Evolutionary conservation across 2,329 filamentous ascomycete genomes (phyloP), one percentile per base, ranked within the genome.

Genomic region (Zymoseptoria passerinii): DNA sequence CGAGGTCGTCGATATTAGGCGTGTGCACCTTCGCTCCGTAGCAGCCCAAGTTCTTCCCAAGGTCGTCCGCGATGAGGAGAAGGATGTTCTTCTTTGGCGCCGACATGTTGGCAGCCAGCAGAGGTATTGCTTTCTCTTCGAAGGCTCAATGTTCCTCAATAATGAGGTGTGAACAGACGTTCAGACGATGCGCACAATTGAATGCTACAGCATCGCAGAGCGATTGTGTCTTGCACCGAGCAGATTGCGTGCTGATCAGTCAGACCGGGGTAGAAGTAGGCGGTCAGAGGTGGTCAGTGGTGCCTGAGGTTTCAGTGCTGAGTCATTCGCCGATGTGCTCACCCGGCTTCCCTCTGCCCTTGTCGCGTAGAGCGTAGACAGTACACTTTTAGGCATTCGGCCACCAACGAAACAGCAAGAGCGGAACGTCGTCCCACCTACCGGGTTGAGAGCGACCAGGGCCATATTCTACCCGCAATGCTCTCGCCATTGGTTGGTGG

Each of bases 31-130:
- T 53, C 13, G 57, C 50, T 40, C 72, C 73, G 53, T 77, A 77
- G 63, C 71, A 75, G 51, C 70, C 66, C 3, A 77, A 61, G 53
- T 69, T 64, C 23, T 68, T 68, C 4, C 76, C 76, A 8, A 78
- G 68, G 57, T 78, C 76, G 62, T 78, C 76, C 8, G 76, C 76
- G 28, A 78, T 66, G 23, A 78, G 56, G 3, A 77, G 67, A 2
- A 78, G 51, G 23, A 67, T 55, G 56, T 67, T 55, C 74, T 69
- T 67, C 20, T 58, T 35, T 28, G 50, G 23, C 13, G 50, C 8
- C 28, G 50, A 27, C 50, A 52, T 52, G 20, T 28, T 52, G 48
- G 35, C 35, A 16, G 35, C 35, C 35, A 44, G 35, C 35, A 16
- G 35, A 44, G 13, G 35, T 10, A 5, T 44, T 16, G n/a, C 13